A percentile compares a stretch with the other conserved stretches of the same genome.
Conservation (phyloP, 2,329 filamentous ascomycete species). For the Monosporascus sp. region DNA sequence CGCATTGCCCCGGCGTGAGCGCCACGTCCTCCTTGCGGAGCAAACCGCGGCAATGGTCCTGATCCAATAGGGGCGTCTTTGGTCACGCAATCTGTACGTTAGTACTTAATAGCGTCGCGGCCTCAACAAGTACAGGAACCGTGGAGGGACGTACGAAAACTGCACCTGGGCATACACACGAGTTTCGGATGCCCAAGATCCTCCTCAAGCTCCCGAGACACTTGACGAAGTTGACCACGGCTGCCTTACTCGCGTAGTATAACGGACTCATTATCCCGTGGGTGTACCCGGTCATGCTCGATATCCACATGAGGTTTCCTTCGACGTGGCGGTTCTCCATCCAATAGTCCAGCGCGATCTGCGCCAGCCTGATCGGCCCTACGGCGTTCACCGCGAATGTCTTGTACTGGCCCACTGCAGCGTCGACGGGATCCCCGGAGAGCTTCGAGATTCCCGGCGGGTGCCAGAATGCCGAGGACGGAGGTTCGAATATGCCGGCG, state of each 20-base stretch:
- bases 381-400: conserved; percentile 32
- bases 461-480: conserved; percentile 31
- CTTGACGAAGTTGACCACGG: conserved; percentile 30
- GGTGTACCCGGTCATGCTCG: conserved; percentile 29
- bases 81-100: too few species aligned
- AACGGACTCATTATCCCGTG: conserved; percentile 26
- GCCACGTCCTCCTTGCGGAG: conserved; percentile 18
- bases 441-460: conserved; percentile 24
- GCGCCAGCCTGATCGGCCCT: conserved; percentile 30
- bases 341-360: conserved; percentile 34
- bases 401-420: conserved; percentile 27
- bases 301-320: conserved; percentile 27
- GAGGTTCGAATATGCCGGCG: conserved; percentile 33
- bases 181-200: conserved; percentile 26
- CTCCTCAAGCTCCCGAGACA: conserved; percentile 24
- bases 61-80: conserved; percentile 26
- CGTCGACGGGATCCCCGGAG: conserved; percentile 22
- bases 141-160: too few species aligned
- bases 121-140: too few species aligned
- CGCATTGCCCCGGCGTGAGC: conserved; percentile 25
- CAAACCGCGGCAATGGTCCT: conserved; percentile 23
- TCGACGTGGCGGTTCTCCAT: conserved; percentile 17
- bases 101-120: too few species aligned
- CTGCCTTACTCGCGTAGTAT: conserved; percentile 33
- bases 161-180: conserved; percentile 15